Evolutionary conservation across 176 grass and related monocot species (phyloP), one percentile per base, ranked within the genome.

Genomic region (Musa schizocarpa): DNA sequence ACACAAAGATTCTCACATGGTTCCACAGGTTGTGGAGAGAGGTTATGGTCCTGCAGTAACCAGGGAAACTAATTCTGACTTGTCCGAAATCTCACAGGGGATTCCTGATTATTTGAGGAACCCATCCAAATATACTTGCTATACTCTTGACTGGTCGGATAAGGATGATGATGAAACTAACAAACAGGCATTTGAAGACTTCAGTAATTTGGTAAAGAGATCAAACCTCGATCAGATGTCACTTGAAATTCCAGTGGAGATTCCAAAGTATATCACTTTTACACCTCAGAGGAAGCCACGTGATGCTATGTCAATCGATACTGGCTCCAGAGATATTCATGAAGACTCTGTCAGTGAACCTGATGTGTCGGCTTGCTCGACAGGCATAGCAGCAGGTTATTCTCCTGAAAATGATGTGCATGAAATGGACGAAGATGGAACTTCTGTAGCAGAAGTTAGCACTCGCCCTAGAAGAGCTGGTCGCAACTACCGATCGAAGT

Each of bases 91-190:
- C 13, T 73, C 74, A 21, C 69, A 57, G 65, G 82, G 69, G 8
- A 79, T 95, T 53, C 96, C 96, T 70, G 96, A 95, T 66, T 92
- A 95, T 68, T 43, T 99, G 54, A 86, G 53, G 73, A 99, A 99
- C 79, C 96, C 96, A 65, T 81, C 96, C 2, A 99, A 99, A 82
- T 99, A 99, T 78, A 95, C 83, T 11, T 68, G 82, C 27, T 99
- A 95, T 86, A 88, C 88, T 63, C 69, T 99, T 27, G 88, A 94
- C 71, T 65, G 78, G 49, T 22, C 80, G 21, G 81, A 68, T 65
- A 79, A 71, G 52, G 83, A 69, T 29, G 85, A 87, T 52, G 84
- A 95, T 79, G 81, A 86, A 51, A 87, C 75, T 71, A 99, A 99
- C 79, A 84, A 53, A 66, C 68, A 74, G 53, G 96, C 96, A 76